Evolutionary conservation across 208 protist species (phyloP).

Genomic region (Tritrichomonas musculus): DNA sequence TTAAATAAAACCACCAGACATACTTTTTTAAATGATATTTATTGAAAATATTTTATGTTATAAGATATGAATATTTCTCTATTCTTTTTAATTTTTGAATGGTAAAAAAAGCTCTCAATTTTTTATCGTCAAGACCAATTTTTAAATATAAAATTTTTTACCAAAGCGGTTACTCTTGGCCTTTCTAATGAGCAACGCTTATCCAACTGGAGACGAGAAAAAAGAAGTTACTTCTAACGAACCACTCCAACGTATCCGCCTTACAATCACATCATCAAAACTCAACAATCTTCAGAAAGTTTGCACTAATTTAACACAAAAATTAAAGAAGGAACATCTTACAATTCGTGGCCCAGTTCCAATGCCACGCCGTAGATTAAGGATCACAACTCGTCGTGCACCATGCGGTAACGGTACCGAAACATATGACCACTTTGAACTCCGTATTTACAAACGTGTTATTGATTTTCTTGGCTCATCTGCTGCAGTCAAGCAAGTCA

Average conservation of each 20-base stretch:
- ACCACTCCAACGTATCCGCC: not conserved
- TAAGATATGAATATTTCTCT: no score
- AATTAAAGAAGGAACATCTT: not conserved
- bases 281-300: constrained; percentile 5
- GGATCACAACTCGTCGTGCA: constrained; percentile 31
- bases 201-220: constrained; percentile 15
- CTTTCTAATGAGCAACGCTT: no score
- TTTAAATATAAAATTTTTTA: no score
- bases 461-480: not conserved
- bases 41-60: no score
- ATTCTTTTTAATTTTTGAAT: no score
- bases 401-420: constrained; percentile 35
- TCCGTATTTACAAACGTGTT: constrained; percentile 28
- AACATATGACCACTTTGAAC: constrained; percentile 33
- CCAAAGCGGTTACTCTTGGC: no score
- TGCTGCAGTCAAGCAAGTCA: constrained; percentile 24
- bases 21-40: no score
- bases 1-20: no score
- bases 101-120: no score
- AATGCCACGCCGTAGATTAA: not conserved
- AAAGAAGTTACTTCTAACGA: not conserved
- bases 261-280: constrained; percentile 24
- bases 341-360: not conserved
- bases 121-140: no score
- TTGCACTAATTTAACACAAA: not conserved